Conservation (phyloP, 2,329 filamentous ascomycete genomes). For the Aspergillus costaricaensis region DNA sequence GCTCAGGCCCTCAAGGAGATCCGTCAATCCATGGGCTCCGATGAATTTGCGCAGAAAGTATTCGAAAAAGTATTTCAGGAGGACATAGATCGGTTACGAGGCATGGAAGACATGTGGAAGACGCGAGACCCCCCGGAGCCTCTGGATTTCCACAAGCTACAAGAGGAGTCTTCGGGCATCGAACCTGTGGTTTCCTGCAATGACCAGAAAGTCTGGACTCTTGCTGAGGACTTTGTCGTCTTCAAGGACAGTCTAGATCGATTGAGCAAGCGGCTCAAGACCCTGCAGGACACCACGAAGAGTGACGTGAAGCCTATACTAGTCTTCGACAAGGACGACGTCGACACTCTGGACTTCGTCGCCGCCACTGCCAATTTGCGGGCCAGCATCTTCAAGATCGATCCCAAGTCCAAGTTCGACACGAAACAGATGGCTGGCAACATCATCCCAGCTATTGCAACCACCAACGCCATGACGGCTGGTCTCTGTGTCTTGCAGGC, state of each 20-base stretch:
- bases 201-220: slow-evolving; percentile 77
- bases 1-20: slow-evolving; percentile 81
- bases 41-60: slow-evolving; percentile 73
- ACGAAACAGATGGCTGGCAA: slow-evolving; percentile 99
- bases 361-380: slow-evolving; percentile 86
- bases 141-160: slow-evolving; percentile 67
- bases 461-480: slow-evolving; percentile 94
- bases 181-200: slow-evolving; percentile 59
- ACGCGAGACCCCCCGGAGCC: slow-evolving; percentile 71
- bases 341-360: slow-evolving; percentile 93
- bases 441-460: slow-evolving; percentile 97
- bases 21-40: slow-evolving; percentile 74
- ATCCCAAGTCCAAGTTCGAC: slow-evolving; percentile 86
- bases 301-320: slow-evolving; percentile 59
- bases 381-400: slow-evolving; percentile 85
- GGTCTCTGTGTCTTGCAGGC: slow-evolving; percentile 88
- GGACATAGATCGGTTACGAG: slow-evolving; percentile 78
- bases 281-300: slow-evolving; percentile 58
- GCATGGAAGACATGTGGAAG: slow-evolving; percentile 98
- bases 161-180: slow-evolving; percentile 55
- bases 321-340: slow-evolving; percentile 94
- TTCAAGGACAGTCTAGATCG: slow-evolving; percentile 79
- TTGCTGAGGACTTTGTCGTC: slow-evolving; percentile 79
- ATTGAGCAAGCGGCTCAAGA: slow-evolving; percentile 71
- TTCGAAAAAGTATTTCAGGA: slow-evolving; percentile 91